Conservation (phyloP, 768 basidiomycete species). For the Boletus fagicola region DNA sequence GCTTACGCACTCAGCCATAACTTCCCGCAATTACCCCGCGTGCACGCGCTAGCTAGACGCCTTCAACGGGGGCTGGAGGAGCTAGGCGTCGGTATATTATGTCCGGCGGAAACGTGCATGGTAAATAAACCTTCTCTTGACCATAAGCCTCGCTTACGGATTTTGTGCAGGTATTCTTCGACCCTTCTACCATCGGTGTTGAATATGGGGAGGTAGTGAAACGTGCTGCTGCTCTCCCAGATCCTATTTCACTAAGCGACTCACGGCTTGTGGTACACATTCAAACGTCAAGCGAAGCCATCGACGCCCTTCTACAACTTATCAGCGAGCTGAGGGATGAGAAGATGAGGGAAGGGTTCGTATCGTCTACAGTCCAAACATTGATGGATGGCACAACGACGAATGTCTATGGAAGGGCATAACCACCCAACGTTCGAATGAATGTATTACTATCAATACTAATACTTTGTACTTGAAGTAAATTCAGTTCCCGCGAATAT, state of each 20-base stretch:
- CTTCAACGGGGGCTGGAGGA: constrained; percentile 70
- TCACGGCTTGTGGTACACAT: constrained; percentile 88
- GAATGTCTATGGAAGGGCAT: constrained; percentile 10
- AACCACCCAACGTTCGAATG: not conserved
- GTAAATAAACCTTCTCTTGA: constrained; percentile 40
- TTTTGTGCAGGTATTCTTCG: constrained; percentile 68
- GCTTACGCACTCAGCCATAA: constrained; percentile 85
- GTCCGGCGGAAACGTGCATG: constrained; percentile 88
- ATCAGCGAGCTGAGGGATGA: constrained; percentile 64
- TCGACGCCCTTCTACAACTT: constrained; percentile 75
- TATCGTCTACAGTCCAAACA: not conserved
- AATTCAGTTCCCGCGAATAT: constrained; percentile 7
- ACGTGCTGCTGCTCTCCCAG: constrained; percentile 56
- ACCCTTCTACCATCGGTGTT: constrained; percentile 70
- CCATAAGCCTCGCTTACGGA: not conserved
- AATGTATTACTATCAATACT: too few species aligned
- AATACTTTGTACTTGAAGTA: not conserved
- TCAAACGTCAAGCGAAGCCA: constrained; percentile 73
- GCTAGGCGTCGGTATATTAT: constrained; percentile 70
- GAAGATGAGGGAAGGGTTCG: constrained; percentile 56
- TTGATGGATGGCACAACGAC: not conserved
- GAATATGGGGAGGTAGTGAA: constrained; percentile 65
- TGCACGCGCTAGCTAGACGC: constrained; percentile 71
- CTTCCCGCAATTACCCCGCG: constrained; percentile 68
- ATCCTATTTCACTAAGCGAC: constrained; percentile 66